Base-by-base conservation (phyloP, 768 basidiomycete genomes). In the Rhodotorula taiwanensis region DNA sequence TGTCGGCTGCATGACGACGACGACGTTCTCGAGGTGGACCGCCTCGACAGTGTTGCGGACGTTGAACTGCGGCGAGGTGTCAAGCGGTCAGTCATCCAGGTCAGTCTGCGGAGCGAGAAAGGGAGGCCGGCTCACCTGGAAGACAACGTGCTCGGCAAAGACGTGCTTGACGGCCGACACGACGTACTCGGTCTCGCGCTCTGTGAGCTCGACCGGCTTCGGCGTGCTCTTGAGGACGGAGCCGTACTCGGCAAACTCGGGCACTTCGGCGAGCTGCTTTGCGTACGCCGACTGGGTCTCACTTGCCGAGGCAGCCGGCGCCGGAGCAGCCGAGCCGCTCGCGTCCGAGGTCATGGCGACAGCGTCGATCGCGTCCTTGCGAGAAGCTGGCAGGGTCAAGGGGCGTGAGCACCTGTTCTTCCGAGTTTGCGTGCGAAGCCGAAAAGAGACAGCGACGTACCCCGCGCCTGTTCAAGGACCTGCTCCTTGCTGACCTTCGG, bases 121-220 rank as follows among this genome's bases (percentile, higher is more conserved):
- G 3, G 42, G 20, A 7, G 42, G n/a, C 1, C 25, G n/a, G 20
- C 50, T 28, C 50, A 51, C 50, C 50, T 51, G 58, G 84, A 99
- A 98, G 45, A 99, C 93, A 62, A 98, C 76, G 74, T 97, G 89
- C 64, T 91, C 89, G 74, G 84, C 85, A 82, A 91, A 99, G 61
- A 97, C 83, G 76, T 99, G 95, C 78, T 97, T 98, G 76, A 95
- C 89, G 71, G 89, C 89, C 15, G 87, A 84, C 51, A 97, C 94
- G 73, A 95, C 91, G 74, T 98, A 99, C 77, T 98, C 95, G 7
- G 92, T 98, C 78, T 97, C 95, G 72, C 83, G 87, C 78, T 99
- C 95, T 20, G 95, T 98, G 61, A 98, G 84, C 66, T 86, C 88
- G 28, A 81, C 77, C 16, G 87, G 85, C 70, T 84, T 88, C 42